Conservation (phyloP, 116 monocot species). For the Iris pallida region DNA sequence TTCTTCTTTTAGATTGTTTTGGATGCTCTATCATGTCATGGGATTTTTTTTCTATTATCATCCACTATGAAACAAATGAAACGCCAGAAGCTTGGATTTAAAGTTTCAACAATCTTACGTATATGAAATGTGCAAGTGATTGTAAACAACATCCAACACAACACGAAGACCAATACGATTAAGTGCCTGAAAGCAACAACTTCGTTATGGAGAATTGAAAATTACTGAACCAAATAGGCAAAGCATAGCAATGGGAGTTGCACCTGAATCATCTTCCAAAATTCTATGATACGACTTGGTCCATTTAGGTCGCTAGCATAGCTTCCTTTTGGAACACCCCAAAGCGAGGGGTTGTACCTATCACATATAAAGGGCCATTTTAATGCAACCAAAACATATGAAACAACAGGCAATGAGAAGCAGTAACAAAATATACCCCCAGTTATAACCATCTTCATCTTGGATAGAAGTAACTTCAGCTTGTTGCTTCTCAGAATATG, state of each 20-base stretch:
- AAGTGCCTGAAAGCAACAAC: slow-evolving; percentile 47
- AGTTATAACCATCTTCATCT: slow-evolving; percentile 81
- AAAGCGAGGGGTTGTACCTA: slow-evolving; percentile 87
- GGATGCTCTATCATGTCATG: too few species aligned
- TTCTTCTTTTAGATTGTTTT: too few species aligned
- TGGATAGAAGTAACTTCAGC: slow-evolving; percentile 57
- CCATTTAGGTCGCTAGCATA: slow-evolving; percentile 68
- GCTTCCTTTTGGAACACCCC: slow-evolving; percentile 94
- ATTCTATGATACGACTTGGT: slow-evolving; percentile 66
- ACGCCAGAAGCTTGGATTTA: too few species aligned
- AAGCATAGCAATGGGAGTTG: neutral
- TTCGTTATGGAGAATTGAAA: neutral
- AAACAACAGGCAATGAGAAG: neutral
- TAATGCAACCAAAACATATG: neutral
- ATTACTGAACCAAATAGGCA: neutral
- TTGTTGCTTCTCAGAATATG: slow-evolving; percentile 80
- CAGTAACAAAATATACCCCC: slow-evolving; percentile 50
- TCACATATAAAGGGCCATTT: neutral
- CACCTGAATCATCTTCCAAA: slow-evolving; percentile 88
- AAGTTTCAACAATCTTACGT: too few species aligned
- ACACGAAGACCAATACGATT: slow-evolving; percentile 81
- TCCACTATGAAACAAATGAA: too few species aligned
- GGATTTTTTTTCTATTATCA: too few species aligned
- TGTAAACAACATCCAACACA: slow-evolving; percentile 90
- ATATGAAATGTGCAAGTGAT: slow-evolving; percentile 41